A percentile compares a stretch with the other conserved stretches of the same genome.
These are phyloP conservation scores for Aleurites moluccanus DNA, from an alignment of 441 rosid genomes.

Conservation along the genomic window DNA sequence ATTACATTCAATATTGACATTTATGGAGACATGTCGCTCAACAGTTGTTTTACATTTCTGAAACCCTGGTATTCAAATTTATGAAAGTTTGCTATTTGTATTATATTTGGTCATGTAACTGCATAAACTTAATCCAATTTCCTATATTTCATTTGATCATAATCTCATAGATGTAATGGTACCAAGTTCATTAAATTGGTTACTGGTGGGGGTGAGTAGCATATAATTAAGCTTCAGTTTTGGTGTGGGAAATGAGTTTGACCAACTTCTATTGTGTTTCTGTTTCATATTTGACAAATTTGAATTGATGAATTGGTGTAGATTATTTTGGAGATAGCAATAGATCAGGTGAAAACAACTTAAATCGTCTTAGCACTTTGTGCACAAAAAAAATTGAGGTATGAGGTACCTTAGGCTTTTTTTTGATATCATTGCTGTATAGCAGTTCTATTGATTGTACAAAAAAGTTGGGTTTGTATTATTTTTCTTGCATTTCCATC, in stretches of 20 bases:
- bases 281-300: neutral
- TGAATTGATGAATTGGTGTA: neutral
- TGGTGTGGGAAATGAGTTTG: neutral
- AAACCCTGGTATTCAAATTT: slow-evolving; percentile 3
- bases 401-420: neutral
- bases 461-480: too few relatives aligned
- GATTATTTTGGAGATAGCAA: too few relatives aligned
- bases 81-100: neutral
- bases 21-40: too few relatives aligned
- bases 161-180: neutral
- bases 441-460: too few relatives aligned
- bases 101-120: neutral
- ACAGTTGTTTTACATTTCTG: neutral
- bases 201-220: neutral
- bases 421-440: neutral
- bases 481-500: too few relatives aligned
- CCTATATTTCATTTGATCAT: neutral
- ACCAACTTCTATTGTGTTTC: neutral
- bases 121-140: slow-evolving; percentile 1
- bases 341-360: too few relatives aligned
- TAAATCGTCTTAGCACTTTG: too few relatives aligned
- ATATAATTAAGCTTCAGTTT: neutral
- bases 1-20: too few relatives aligned
- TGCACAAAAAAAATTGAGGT: neutral
- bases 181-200: slow-evolving; percentile 1